Conservation (phyloP, 441 rosid species). For the Adansonia grandidieri region DNA sequence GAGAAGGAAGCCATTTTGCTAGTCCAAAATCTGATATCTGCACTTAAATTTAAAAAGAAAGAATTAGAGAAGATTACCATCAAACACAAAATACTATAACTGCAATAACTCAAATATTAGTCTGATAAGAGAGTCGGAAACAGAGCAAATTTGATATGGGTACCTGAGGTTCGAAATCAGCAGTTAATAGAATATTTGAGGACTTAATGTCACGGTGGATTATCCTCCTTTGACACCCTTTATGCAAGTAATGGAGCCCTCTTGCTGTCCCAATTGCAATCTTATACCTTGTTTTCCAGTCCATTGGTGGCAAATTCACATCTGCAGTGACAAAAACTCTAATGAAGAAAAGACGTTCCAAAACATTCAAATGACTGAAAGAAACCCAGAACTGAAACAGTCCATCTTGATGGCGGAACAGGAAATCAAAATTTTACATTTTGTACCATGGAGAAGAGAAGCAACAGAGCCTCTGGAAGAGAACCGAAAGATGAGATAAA, state of each 20-base stretch:
- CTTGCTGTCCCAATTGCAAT: conserved; percentile 80
- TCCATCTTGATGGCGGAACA: neutral
- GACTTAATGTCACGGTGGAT: conserved; percentile 94
- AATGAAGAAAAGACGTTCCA: neutral
- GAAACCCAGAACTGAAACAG: conserved; percentile 20
- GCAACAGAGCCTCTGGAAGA: conserved; percentile 91
- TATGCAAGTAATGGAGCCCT: conserved; percentile 88
- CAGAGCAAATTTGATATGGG: conserved; percentile 4
- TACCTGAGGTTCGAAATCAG: conserved; percentile 79
- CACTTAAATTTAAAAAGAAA: neutral
- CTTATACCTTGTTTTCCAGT: conserved; percentile 79
- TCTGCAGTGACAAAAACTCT: conserved; percentile 41
- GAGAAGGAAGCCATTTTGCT: conserved; percentile 98
- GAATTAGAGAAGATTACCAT: neutral
- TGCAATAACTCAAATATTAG: neutral
- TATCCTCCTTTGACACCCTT: conserved; percentile 89
- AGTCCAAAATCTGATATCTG: conserved; percentile 97
- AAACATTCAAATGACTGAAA: neutral
- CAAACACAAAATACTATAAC: neutral
- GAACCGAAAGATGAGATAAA: conserved; percentile 80
- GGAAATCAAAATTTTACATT: neutral
- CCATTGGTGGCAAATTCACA: conserved; percentile 52
- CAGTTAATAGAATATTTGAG: conserved; percentile 76
- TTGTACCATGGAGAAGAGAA: conserved; percentile 85
- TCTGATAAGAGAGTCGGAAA: neutral